Conservation (phyloP, 306 rosid genomes). For the Oemleria cerasiformis region DNA sequence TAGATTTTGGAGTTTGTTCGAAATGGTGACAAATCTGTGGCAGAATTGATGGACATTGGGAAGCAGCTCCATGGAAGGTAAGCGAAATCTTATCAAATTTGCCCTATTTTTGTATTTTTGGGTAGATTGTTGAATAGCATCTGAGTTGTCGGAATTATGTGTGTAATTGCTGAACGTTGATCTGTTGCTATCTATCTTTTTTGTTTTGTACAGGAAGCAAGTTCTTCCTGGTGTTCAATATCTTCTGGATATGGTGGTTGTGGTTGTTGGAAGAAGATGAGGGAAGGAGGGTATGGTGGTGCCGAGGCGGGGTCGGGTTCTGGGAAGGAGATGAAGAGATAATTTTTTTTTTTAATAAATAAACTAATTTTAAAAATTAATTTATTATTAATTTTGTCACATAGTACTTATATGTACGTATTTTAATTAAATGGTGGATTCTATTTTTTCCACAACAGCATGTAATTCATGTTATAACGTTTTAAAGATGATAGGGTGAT, state of each 20-base stretch:
- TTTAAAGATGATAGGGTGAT: too few species aligned
- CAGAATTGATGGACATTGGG: conserved; percentile 68
- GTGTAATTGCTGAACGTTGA: neutral
- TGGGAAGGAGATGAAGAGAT: too few species aligned
- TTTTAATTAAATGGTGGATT: too few species aligned
- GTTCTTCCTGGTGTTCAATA: conserved; percentile 89
- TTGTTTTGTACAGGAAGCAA: conserved; percentile 62
- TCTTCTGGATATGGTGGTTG: conserved; percentile 66
- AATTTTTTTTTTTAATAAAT: too few species aligned
- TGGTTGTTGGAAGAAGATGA: too few species aligned
- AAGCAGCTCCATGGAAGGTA: conserved; percentile 76
- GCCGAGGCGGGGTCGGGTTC: too few species aligned
- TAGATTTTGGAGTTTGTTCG: conserved; percentile 89
- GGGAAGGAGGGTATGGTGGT: too few species aligned
- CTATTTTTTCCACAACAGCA: too few species aligned
- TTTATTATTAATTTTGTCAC: too few species aligned
- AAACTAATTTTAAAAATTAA: too few species aligned
- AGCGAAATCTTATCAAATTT: neutral
- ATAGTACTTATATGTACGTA: too few species aligned
- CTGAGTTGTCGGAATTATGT: neutral
- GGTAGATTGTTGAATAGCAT: neutral
- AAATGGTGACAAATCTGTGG: conserved; percentile 71
- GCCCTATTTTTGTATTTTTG: neutral
- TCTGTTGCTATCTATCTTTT: conserved; percentile 1
- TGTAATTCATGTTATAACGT: too few species aligned